These are phyloP conservation scores for Wickerhamiella infanticola DNA, from an alignment of 1,139 yeast species.

Conservation along the genomic window DNA sequence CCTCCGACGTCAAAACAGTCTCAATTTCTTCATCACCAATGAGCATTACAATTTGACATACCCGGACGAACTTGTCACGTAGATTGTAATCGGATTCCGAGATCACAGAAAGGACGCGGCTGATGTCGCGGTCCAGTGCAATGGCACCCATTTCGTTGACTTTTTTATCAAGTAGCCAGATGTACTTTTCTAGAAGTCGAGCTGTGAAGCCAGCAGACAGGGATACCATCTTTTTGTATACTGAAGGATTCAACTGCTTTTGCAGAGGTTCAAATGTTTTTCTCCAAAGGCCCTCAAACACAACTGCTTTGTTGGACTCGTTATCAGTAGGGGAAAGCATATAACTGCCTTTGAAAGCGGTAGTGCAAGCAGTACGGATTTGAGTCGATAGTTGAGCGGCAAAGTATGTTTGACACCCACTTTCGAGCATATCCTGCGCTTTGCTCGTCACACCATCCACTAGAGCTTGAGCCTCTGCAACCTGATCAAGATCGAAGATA, in stretches of 20 bases:
- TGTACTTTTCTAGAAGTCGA: slow-evolving; percentile 45
- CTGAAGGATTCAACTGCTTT: slow-evolving; percentile 35
- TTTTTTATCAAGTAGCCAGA: slow-evolving; percentile 48
- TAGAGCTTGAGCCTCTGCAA: slow-evolving; percentile 8
- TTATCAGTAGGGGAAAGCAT: slow-evolving; percentile 21
- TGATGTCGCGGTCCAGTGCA: slow-evolving; percentile 68
- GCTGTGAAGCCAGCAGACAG: slow-evolving; percentile 37
- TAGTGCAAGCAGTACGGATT: slow-evolving; percentile 34
- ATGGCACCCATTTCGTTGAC: slow-evolving; percentile 77
- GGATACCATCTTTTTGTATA: slow-evolving; percentile 36
- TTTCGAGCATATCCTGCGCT: slow-evolving; percentile 35
- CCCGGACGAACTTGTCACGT: slow-evolving; percentile 61
- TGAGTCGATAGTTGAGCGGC: slow-evolving; percentile 41
- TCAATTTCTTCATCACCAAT: slow-evolving; percentile 1
- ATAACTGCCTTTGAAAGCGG: slow-evolving; percentile 41
- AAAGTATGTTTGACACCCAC: slow-evolving; percentile 40
- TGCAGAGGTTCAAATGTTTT: slow-evolving; percentile 48
- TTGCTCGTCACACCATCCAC: slow-evolving; percentile 24
- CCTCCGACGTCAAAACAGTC: background rate
- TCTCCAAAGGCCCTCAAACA: slow-evolving; percentile 50
- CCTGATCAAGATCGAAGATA: background rate
- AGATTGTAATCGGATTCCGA: slow-evolving; percentile 37
- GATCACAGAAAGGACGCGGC: slow-evolving; percentile 39
- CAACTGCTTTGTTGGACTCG: slow-evolving; percentile 7
- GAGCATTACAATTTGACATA: slow-evolving; percentile 53